A percentile compares a stretch with the other conserved stretches of the same genome.
Conservation (phyloP, 805 yeast species). For the Lachancea kluyveri region DNA sequence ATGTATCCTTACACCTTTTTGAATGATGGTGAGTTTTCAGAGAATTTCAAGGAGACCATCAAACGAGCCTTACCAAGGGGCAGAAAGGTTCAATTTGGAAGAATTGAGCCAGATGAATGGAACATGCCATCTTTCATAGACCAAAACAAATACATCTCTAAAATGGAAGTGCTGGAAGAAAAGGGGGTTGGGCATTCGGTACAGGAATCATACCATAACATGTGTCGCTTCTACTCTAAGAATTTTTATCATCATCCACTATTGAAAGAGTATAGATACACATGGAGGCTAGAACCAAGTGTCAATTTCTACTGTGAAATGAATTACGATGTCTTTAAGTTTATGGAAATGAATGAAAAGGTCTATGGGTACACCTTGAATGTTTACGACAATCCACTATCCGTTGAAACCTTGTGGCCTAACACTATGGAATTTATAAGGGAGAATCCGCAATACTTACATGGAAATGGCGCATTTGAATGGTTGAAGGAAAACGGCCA, state of each 20-base stretch:
- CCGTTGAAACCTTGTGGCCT: slow-evolving; percentile 62
- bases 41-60: slow-evolving; percentile 46
- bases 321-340: slow-evolving; percentile 72
- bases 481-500: slow-evolving; percentile 57
- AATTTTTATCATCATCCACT: slow-evolving; percentile 59
- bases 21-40: slow-evolving; percentile 62
- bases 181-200: slow-evolving; percentile 55
- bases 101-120: slow-evolving; percentile 45
- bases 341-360: slow-evolving; percentile 60
- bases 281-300: slow-evolving; percentile 78
- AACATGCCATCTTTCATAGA: slow-evolving; percentile 54
- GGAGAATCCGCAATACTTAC: slow-evolving; percentile 49
- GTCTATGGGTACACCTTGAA: slow-evolving; percentile 69
- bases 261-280: slow-evolving; percentile 55
- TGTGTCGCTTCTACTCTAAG: slow-evolving; percentile 77
- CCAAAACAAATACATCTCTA: slow-evolving; percentile 33
- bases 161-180: slow-evolving; percentile 34
- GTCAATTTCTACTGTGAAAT: slow-evolving; percentile 63
- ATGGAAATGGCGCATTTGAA: slow-evolving; percentile 53
- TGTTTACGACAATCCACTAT: slow-evolving; percentile 63
- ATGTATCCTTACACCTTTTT: slow-evolving; percentile 76
- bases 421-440: slow-evolving; percentile 55
- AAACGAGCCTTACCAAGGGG: slow-evolving; percentile 33
- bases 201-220: slow-evolving; percentile 63
- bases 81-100: slow-evolving; percentile 42